Evolutionary conservation across 106 monocot genomes (phyloP).

Genomic region (Triglochin maritima): DNA sequence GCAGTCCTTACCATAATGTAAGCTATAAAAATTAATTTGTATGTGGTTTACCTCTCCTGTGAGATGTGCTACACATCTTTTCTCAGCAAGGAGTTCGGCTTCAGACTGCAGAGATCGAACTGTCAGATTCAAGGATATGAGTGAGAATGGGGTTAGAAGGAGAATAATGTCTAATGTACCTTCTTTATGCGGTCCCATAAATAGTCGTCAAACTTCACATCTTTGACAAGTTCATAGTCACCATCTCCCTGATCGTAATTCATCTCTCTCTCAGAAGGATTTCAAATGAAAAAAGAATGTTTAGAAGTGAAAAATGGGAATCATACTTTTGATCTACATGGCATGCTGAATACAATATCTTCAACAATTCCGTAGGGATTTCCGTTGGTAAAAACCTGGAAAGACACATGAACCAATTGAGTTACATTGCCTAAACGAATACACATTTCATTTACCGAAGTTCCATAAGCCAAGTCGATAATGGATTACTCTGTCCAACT

Average conservation of each 20-base stretch:
- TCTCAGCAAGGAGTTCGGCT: slow-evolving; percentile 93
- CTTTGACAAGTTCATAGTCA: slow-evolving; percentile 80
- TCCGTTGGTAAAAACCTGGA: slow-evolving; percentile 81
- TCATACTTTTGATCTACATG: slow-evolving; percentile 72
- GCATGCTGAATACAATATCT: slow-evolving; percentile 96
- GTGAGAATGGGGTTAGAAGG: background rate
- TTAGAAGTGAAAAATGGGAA: background rate
- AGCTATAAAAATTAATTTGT: background rate
- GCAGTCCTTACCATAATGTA: background rate
- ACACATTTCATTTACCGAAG: background rate
- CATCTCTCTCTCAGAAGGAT: background rate
- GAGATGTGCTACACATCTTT: slow-evolving; percentile 96
- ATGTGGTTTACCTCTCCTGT: slow-evolving; percentile 77
- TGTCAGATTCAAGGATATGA: background rate
- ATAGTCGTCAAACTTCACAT: slow-evolving; percentile 71
- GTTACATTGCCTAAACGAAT: background rate
- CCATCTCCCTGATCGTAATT: slow-evolving; percentile 70
- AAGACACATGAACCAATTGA: background rate
- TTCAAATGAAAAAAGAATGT: background rate
- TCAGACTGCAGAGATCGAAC: slow-evolving; percentile 43
- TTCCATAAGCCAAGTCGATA: background rate
- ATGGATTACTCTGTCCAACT: background rate
- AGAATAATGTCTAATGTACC: slow-evolving; percentile 17
- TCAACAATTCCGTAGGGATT: slow-evolving; percentile 96
- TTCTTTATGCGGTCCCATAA: slow-evolving; percentile 71